phyloP scores from a whole-genome alignment of 208 protist genomes.

The Lotmaria passim region DNA sequence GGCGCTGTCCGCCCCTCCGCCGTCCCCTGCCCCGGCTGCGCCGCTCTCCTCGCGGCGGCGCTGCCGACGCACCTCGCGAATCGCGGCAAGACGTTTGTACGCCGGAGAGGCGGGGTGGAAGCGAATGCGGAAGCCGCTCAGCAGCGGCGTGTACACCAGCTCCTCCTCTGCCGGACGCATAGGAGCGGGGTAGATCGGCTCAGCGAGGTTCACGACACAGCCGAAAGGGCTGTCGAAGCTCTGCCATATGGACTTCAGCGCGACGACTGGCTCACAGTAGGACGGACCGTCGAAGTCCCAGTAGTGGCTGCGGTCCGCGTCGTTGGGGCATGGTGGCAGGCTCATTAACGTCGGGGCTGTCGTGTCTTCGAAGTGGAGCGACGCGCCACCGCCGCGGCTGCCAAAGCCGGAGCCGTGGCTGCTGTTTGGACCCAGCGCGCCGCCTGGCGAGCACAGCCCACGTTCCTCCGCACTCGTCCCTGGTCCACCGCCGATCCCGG shows the following conservation, averaged over 20 bases:
- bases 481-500: background rate
- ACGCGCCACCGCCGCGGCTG: conserved; percentile 8
- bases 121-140: conserved; percentile 84
- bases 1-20: background rate
- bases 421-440: conserved; percentile 2
- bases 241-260: conserved; percentile 73
- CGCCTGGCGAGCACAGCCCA: conserved; percentile 1
- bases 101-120: conserved; percentile 66
- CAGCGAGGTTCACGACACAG: conserved; percentile 63
- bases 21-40: background rate
- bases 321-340: conserved; percentile 5
- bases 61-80: conserved; percentile 45
- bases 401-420: conserved; percentile 17
- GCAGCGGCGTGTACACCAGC: conserved; percentile 81
- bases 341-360: background rate
- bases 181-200: conserved; percentile 53
- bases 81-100: conserved; percentile 50
- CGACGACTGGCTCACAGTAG: conserved; percentile 73
- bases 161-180: conserved; percentile 71
- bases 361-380: conserved; percentile 8
- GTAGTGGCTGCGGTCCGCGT: conserved; percentile 33
- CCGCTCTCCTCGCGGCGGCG: conserved; percentile 28
- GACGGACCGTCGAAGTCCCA: conserved; percentile 46
- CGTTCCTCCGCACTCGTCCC: conserved; percentile 5
- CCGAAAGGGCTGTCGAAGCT: conserved; percentile 81